These are phyloP conservation scores for Cytidiella melzeri DNA, from an alignment of 768 basidiomycete genomes.

Conservation along the genomic window DNA sequence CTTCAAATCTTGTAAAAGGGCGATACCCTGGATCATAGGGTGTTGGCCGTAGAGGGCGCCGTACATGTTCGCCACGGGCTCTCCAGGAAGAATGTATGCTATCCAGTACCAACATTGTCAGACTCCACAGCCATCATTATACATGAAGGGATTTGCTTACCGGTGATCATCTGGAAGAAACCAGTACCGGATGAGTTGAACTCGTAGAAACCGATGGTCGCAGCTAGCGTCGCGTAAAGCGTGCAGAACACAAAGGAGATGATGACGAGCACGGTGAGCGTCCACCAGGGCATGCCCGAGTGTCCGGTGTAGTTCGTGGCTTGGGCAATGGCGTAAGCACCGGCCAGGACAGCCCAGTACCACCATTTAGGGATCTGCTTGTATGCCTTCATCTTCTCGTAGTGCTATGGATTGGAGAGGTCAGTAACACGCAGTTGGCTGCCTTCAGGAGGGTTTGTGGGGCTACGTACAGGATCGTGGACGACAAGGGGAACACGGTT, in stretches of 20 bases:
- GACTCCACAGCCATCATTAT: not conserved
- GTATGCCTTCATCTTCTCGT: conserved; percentile 46
- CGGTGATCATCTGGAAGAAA: conserved; percentile 25
- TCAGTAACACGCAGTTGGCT: too few species aligned
- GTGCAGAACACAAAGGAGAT: conserved; percentile 47
- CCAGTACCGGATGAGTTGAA: conserved; percentile 23
- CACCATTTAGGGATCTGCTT: conserved; percentile 45
- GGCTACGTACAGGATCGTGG: conserved; percentile 19
- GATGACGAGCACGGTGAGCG: conserved; percentile 43
- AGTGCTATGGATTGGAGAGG: conserved; percentile 58
- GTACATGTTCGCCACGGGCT: conserved; percentile 28
- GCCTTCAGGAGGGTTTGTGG: too few species aligned
- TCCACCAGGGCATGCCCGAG: conserved; percentile 52
- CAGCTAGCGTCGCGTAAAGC: conserved; percentile 37
- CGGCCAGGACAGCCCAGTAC: conserved; percentile 39
- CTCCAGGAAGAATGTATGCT: conserved; percentile 25
- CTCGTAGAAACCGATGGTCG: conserved; percentile 24
- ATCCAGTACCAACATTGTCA: not conserved
- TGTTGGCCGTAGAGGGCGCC: conserved; percentile 38
- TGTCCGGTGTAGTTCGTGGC: conserved; percentile 39
- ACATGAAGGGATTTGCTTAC: not conserved
- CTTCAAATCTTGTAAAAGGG: conserved; percentile 55
- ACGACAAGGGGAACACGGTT: conserved; percentile 23
- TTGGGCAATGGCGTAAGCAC: conserved; percentile 46
- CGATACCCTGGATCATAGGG: conserved; percentile 37